These are phyloP conservation scores for Botrytis porri DNA, from an alignment of 2,329 filamentous ascomycete genomes.

Conservation along the genomic window DNA sequence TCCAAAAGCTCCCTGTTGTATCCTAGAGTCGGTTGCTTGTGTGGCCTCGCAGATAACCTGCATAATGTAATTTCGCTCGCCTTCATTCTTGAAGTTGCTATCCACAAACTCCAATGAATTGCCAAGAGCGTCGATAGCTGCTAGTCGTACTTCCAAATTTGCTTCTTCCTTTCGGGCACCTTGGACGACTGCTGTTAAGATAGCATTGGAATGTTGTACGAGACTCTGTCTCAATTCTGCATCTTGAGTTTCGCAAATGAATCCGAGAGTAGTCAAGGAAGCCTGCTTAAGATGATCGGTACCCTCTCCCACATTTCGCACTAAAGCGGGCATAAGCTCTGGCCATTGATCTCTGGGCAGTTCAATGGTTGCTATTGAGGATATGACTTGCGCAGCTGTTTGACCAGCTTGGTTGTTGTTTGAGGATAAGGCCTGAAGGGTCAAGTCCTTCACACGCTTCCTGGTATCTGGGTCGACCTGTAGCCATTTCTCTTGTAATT, in stretches of 20 bases:
- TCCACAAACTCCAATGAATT: conserved; percentile 97
- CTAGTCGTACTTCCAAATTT: conserved; percentile 84
- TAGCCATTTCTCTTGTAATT: conserved; percentile 92
- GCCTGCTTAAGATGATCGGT: conserved; percentile 88
- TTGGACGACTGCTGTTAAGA: conserved; percentile 95
- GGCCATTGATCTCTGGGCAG: conserved; percentile 90
- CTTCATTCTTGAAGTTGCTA: conserved; percentile 98
- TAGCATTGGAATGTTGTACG: conserved; percentile 89
- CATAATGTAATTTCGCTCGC: conserved; percentile 99
- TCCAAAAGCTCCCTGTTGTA: conserved; percentile 94
- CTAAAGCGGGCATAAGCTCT: conserved; percentile 82
- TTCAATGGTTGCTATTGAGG: conserved; percentile 92
- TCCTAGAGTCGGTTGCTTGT: conserved; percentile 83
- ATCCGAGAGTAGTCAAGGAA: conserved; percentile 93
- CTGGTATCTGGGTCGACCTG: conserved; percentile 80
- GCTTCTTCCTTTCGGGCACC: conserved; percentile 95
- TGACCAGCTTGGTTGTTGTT: conserved; percentile 78
- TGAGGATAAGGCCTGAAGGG: conserved; percentile 82
- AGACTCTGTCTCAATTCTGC: conserved; percentile 77
- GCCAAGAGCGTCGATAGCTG: conserved; percentile 89
- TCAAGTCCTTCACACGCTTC: conserved; percentile 80
- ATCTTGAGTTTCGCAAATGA: conserved; percentile 96
- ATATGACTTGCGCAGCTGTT: conserved; percentile 91
- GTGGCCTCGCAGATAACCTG: conserved; percentile 99
- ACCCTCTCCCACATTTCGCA: conserved; percentile 88